Percentiles rank a stretch among this genome's conserved stretches.
phyloP scores from a whole-genome alignment of 805 yeast genomes.

The Kodamaea nitidulidarum region DNA sequence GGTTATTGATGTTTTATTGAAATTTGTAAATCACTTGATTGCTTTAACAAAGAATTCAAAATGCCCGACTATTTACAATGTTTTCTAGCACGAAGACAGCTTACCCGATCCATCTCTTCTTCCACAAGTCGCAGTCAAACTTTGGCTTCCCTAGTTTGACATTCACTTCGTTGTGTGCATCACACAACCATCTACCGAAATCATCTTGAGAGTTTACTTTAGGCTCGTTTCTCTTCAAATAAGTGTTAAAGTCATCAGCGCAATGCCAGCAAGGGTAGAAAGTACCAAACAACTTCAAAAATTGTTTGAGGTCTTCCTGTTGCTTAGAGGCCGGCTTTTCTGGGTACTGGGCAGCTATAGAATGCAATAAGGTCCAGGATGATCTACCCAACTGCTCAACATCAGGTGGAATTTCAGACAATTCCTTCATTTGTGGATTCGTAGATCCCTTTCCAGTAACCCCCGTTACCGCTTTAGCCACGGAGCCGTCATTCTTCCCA shows the following conservation, averaged over 20 bases:
- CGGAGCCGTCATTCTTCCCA: constrained; percentile 10
- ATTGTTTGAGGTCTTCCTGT: constrained; percentile 68
- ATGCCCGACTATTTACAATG: background rate
- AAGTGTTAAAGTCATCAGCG: constrained; percentile 74
- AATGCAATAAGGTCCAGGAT: constrained; percentile 89
- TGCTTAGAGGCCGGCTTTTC: constrained; percentile 55
- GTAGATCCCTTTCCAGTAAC: constrained; percentile 5
- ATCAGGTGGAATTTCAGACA: constrained; percentile 78
- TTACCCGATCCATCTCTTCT: constrained; percentile 68
- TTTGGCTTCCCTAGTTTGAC: constrained; percentile 75
- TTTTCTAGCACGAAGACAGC: background rate
- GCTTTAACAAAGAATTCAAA: background rate
- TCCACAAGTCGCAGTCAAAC: constrained; percentile 89
- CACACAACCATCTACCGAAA: constrained; percentile 88
- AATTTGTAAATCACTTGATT: background rate
- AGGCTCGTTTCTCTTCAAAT: constrained; percentile 52
- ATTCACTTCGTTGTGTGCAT: constrained; percentile 94
- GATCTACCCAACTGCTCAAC: constrained; percentile 75
- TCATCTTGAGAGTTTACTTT: constrained; percentile 64
- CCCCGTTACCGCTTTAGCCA: background rate
- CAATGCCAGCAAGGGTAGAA: constrained; percentile 94
- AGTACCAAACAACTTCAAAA: constrained; percentile 65
- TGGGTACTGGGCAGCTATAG: constrained; percentile 88
- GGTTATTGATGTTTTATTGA: background rate
- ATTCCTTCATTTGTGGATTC: constrained; percentile 20